Conservation (phyloP, 352 stramenopile genomes). For the Globisporangium nunn region DNA sequence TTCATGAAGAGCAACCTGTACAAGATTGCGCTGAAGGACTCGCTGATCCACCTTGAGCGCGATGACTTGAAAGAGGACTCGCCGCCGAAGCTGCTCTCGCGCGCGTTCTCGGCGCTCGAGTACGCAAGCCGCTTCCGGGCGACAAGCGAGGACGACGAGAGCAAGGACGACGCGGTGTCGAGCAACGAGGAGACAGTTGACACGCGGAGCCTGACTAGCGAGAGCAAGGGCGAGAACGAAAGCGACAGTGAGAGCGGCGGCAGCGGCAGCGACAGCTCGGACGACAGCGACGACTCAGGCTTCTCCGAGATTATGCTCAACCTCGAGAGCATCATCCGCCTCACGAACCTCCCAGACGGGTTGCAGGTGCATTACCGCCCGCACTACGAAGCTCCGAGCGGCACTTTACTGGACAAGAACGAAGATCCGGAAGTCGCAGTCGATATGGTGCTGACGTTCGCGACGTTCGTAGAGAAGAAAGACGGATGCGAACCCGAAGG, state of each 20-base stretch:
- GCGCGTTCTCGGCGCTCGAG: conserved; percentile 44
- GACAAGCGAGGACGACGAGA: conserved; percentile 4
- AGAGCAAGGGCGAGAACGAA: conserved; percentile 9
- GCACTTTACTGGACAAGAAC: conserved; percentile 17
- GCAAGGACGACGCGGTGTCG: conserved; percentile 4
- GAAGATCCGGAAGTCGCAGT: conserved; percentile 29
- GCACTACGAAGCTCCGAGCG: conserved; percentile 47
- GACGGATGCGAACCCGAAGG: conserved; percentile 25
- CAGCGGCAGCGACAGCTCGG: conserved; percentile 20
- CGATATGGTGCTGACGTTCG: conserved; percentile 63
- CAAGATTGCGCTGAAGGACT: conserved; percentile 70
- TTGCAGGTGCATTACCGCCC: conserved; percentile 79
- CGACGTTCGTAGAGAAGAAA: conserved; percentile 54
- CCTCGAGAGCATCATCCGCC: conserved; percentile 78
- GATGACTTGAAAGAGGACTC: conserved; percentile 61
- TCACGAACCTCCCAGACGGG: conserved; percentile 70
- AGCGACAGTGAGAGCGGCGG: conserved; percentile 33
- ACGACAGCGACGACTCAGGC: conserved; percentile 33
- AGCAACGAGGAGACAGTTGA: conserved; percentile 10
- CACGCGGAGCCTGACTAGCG: conserved; percentile 8
- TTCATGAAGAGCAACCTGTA: conserved; percentile 85
- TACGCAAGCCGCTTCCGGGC: conserved; percentile 14
- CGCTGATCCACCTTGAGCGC: conserved; percentile 49
- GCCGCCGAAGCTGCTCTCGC: conserved; percentile 54
- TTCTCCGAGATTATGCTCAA: conserved; percentile 64